Conservation (phyloP, 345 rosid genomes). For the Lumnitzera littorea region DNA sequence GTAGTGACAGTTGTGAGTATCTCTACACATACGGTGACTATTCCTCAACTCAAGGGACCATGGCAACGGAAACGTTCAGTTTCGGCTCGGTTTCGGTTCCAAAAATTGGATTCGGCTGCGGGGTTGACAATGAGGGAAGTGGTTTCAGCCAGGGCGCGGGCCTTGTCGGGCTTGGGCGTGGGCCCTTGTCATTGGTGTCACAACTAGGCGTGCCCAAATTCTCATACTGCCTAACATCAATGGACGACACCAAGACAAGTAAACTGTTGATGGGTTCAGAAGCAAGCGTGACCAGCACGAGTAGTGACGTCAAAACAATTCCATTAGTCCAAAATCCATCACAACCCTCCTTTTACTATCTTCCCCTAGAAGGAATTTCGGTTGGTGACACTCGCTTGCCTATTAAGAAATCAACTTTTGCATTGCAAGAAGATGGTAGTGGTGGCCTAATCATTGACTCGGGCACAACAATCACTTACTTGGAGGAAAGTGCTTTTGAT, state of each 20-base stretch:
- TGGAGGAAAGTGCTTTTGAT: slow-evolving; percentile 48
- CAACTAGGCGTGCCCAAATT: slow-evolving; percentile 69
- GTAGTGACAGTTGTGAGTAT: slow-evolving; percentile 64
- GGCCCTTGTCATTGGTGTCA: slow-evolving; percentile 71
- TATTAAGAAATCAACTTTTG: slow-evolving; percentile 56
- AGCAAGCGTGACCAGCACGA: slow-evolving; percentile 19
- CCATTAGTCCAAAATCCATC: slow-evolving; percentile 49
- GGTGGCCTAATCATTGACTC: slow-evolving; percentile 95
- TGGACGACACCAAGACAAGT: slow-evolving; percentile 49
- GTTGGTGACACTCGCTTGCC: slow-evolving; percentile 60
- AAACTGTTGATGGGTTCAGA: slow-evolving; percentile 58
- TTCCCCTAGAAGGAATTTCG: slow-evolving; percentile 70
- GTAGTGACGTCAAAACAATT: slow-evolving; percentile 28
- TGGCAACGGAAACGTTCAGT: slow-evolving; percentile 62
- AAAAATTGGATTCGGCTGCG: slow-evolving; percentile 76
- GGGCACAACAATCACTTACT: slow-evolving; percentile 79
- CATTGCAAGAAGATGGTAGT: slow-evolving; percentile 56
- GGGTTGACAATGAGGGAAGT: slow-evolving; percentile 65
- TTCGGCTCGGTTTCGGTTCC: slow-evolving; percentile 40
- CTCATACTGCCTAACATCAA: slow-evolving; percentile 71
- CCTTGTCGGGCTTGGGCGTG: slow-evolving; percentile 83
- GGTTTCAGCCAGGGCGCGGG: slow-evolving; percentile 86
- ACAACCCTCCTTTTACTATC: slow-evolving; percentile 89
- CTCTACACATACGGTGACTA: slow-evolving; percentile 76
- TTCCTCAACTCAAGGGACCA: slow-evolving; percentile 71